Percentiles rank a stretch among this genome's conserved stretches.
Conservation (phyloP, 768 basidiomycete species). For the Favolaschia claudopus region DNA sequence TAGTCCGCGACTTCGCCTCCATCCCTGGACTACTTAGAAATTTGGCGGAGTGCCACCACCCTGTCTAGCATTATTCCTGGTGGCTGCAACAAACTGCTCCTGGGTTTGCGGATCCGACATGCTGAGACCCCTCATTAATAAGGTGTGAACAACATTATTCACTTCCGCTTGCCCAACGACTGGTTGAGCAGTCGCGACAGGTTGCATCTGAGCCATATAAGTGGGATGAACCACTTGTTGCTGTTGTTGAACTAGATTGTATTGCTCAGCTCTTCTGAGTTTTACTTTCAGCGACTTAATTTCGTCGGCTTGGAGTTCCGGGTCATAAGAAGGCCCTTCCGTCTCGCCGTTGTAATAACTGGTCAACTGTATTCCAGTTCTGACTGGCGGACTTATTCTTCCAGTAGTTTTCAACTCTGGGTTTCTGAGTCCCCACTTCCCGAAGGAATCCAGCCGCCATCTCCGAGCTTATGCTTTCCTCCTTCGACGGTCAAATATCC, state of each 20-base stretch:
- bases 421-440: background rate
- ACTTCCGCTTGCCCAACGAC: too few species aligned
- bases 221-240: background rate
- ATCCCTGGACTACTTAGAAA: background rate
- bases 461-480: background rate
- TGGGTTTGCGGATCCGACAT: too few species aligned
- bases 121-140: too few species aligned
- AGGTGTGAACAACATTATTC: too few species aligned
- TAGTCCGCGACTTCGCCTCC: background rate
- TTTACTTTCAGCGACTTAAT: background rate
- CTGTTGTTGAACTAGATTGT: background rate
- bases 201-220: background rate
- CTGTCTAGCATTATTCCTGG: background rate
- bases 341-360: background rate
- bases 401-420: background rate
- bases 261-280: background rate
- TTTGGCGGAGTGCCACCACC: background rate
- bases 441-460: background rate
- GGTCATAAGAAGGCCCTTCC: background rate
- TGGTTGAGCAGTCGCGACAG: too few species aligned
- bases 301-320: background rate
- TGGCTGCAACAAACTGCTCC: too few species aligned
- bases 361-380: background rate
- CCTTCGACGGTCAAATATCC: background rate
- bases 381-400: background rate